phyloP scores from a whole-genome alignment of 495 filamentous ascomycete species.

The Apodospora peruviana region DNA sequence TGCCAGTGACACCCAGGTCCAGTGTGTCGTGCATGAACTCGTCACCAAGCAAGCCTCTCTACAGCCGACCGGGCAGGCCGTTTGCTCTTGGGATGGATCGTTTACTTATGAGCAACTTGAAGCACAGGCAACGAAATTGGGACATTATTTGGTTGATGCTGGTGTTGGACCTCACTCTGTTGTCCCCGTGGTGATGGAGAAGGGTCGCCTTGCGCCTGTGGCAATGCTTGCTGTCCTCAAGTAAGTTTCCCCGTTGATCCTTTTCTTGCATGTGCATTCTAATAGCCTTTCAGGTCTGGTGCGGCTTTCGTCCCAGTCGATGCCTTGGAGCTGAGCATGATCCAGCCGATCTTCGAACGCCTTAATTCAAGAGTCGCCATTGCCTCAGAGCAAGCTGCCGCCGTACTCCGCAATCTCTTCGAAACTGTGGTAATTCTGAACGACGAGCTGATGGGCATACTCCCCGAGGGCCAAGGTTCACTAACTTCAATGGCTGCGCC shows the following conservation, averaged over 20 bases:
- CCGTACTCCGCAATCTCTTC: slow-evolving; percentile 29
- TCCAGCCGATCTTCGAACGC: slow-evolving; percentile 35
- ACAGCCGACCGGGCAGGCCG: slow-evolving; percentile 34
- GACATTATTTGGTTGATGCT: slow-evolving; percentile 34
- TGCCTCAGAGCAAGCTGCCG: slow-evolving; percentile 30
- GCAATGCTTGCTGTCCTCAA: slow-evolving; percentile 44
- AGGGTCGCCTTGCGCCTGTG: slow-evolving; percentile 38
- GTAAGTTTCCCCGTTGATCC: slow-evolving; percentile 24
- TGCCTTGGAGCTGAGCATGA: slow-evolving; percentile 30
- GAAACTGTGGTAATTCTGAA: slow-evolving; percentile 32
- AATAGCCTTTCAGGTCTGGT: slow-evolving; percentile 25
- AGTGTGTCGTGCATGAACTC: slow-evolving; percentile 29
- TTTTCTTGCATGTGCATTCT: neutral
- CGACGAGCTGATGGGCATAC: slow-evolving; percentile 19
- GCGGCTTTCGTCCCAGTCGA: slow-evolving; percentile 41
- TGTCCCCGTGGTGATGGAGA: slow-evolving; percentile 42
- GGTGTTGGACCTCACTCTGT: slow-evolving; percentile 37
- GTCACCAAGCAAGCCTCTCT: slow-evolving; percentile 25
- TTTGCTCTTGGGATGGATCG: slow-evolving; percentile 41
- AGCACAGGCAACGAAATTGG: slow-evolving; percentile 30
- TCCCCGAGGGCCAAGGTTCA: slow-evolving; percentile 21
- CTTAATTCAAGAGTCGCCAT: slow-evolving; percentile 35
- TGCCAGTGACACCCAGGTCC: slow-evolving; percentile 13
- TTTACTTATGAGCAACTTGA: slow-evolving; percentile 38
- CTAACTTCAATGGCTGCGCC: slow-evolving; percentile 32